These are phyloP conservation scores for Suhomyces tanzawaensis DNA, from an alignment of 805 yeast species.

Conservation along the genomic window DNA sequence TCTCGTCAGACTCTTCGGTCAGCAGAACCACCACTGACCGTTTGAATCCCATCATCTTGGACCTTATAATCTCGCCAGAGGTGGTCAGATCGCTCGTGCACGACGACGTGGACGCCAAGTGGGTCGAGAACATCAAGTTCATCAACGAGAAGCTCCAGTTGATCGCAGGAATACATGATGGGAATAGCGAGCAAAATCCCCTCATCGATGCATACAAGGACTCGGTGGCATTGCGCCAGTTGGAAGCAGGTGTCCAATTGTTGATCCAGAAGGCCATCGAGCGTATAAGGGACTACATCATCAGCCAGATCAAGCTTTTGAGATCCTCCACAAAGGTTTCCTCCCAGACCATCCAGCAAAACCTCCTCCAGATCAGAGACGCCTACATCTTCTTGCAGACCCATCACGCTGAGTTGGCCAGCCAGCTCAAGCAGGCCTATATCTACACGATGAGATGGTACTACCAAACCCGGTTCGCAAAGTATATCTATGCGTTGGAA, in stretches of 20 bases:
- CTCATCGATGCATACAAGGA: slow-evolving; percentile 16
- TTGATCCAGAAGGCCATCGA: slow-evolving; percentile 66
- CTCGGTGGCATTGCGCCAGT: slow-evolving; percentile 25
- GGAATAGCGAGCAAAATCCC: not conserved
- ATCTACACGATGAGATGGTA: slow-evolving; percentile 92
- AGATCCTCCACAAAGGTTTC: slow-evolving; percentile 59
- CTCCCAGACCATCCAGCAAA: slow-evolving; percentile 72
- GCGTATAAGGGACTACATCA: slow-evolving; percentile 67
- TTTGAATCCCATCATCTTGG: slow-evolving; percentile 74
- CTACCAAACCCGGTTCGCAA: slow-evolving; percentile 72
- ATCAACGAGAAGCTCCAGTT: slow-evolving; percentile 57
- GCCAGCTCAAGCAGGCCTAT: slow-evolving; percentile 76
- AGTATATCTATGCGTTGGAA: slow-evolving; percentile 71
- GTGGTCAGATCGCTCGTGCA: slow-evolving; percentile 55
- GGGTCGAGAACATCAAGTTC: slow-evolving; percentile 67
- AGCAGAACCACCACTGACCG: slow-evolving; percentile 34
- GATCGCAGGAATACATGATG: slow-evolving; percentile 35
- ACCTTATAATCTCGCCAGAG: slow-evolving; percentile 72
- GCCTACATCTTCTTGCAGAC: slow-evolving; percentile 54
- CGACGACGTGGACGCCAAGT: slow-evolving; percentile 54
- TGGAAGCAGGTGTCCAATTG: slow-evolving; percentile 42
- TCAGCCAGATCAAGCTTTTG: slow-evolving; percentile 62
- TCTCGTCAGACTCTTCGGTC: slow-evolving; percentile 25
- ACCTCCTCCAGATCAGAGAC: slow-evolving; percentile 61
- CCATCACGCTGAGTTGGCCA: slow-evolving; percentile 61